Evolutionary conservation across 23 red algal genomes (phyloP).

Genomic region (Cyanidioschyzon merolae): DNA sequence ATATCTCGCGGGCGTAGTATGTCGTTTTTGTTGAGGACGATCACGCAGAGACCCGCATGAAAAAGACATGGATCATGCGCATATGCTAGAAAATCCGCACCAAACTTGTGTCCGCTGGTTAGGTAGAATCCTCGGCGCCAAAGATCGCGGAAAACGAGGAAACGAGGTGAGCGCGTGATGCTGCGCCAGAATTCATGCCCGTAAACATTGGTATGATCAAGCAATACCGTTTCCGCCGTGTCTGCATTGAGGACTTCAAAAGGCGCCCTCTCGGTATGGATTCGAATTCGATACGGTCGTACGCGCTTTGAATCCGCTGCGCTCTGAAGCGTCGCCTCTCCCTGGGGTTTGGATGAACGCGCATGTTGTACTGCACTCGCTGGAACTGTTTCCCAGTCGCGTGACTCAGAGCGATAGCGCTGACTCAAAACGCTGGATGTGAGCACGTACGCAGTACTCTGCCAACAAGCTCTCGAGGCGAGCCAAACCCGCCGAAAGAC

Average conservation of each 20-base stretch:
- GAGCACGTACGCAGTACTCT: background rate
- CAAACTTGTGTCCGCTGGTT: constrained; percentile 72
- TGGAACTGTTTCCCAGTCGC: background rate
- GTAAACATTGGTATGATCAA: background rate
- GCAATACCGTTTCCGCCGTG: background rate
- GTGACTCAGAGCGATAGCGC: background rate
- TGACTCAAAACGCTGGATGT: background rate
- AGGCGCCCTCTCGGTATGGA: background rate
- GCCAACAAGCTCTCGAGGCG: background rate
- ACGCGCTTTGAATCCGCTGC: background rate
- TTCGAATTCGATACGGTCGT: constrained; percentile 23
- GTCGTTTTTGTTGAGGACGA: constrained; percentile 18
- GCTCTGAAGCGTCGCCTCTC: background rate
- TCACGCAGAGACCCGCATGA: constrained; percentile 58
- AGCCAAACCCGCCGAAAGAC: background rate
- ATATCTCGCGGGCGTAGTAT: constrained; percentile 28
- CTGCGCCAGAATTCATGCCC: background rate
- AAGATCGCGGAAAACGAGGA: constrained; percentile 49
- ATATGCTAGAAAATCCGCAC: constrained; percentile 89
- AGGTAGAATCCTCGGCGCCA: constrained; percentile 54
- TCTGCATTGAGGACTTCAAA: background rate
- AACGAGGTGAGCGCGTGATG: constrained; percentile 12
- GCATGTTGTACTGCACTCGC: no score
- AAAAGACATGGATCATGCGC: constrained; percentile 53
- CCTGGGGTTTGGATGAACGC: no score